These are phyloP conservation scores for Cyberlindnera xishuangbannaensis DNA, from an alignment of 805 yeast genomes.

Conservation along the genomic window DNA sequence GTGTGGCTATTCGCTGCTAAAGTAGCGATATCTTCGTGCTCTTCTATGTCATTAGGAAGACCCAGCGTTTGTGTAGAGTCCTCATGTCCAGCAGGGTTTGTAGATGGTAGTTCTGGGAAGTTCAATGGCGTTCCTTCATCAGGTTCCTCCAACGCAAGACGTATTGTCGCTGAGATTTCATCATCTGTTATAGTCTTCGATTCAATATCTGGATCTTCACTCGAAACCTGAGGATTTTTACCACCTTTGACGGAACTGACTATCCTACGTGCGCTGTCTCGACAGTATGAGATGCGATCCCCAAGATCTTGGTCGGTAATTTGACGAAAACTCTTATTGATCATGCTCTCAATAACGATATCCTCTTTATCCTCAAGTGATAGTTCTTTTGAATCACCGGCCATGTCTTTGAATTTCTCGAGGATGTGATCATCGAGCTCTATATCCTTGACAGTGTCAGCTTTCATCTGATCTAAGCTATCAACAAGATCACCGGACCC, in stretches of 20 bases:
- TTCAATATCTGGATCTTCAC: background rate
- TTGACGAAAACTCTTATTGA: slow-evolving; percentile 3
- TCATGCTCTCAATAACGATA: slow-evolving; percentile 3
- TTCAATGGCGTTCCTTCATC: slow-evolving; percentile 4
- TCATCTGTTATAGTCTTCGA: slow-evolving; percentile 5
- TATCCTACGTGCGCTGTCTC: slow-evolving; percentile 3
- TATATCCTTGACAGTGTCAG: slow-evolving; percentile 1
- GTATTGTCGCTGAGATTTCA: slow-evolving; percentile 9
- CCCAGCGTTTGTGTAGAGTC: no score
- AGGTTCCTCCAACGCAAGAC: slow-evolving; percentile 4
- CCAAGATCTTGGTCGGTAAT: slow-evolving; percentile 13
- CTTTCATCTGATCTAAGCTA: slow-evolving; percentile 1
- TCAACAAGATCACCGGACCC: slow-evolving; percentile 4
- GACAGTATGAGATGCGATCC: slow-evolving; percentile 6
- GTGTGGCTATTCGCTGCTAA: slow-evolving; percentile 2
- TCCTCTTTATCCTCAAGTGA: slow-evolving; percentile 10
- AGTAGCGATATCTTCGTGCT: background rate
- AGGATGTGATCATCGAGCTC: slow-evolving; percentile 3
- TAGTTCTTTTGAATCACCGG: background rate
- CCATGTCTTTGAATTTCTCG: background rate
- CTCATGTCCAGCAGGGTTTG: slow-evolving; percentile 2
- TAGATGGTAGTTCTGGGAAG: slow-evolving; percentile 11
- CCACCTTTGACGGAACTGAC: slow-evolving; percentile 5
- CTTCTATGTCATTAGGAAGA: no score
- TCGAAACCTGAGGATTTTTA: slow-evolving; percentile 1